Evolutionary conservation across 495 filamentous ascomycete species (phyloP).

Genomic region (Bacidia rubella): DNA sequence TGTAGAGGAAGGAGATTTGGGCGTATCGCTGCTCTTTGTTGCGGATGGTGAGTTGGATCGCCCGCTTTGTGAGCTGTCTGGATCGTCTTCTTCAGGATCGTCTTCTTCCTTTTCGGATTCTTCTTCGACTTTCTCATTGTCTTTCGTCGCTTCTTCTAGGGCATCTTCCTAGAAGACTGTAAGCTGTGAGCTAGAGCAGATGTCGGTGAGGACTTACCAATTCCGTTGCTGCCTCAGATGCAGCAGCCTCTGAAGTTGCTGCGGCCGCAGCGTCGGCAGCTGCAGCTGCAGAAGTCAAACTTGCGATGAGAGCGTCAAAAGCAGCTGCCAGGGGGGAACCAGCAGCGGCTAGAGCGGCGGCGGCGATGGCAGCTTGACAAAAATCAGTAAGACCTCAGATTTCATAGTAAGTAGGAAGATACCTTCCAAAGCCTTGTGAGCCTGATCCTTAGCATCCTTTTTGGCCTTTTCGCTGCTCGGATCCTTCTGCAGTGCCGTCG

Average conservation of each 20-base stretch:
- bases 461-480: not conserved
- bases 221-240: not conserved
- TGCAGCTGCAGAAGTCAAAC: not conserved
- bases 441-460: not conserved
- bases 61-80: not conserved
- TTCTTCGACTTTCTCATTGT: not conserved
- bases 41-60: not conserved
- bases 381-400: not conserved
- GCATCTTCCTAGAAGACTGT: not conserved
- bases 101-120: not conserved
- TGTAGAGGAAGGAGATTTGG: too few species aligned
- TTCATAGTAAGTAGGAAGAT: not conserved
- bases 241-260: not conserved
- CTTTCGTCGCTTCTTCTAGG: not conserved
- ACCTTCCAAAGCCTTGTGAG: not conserved
- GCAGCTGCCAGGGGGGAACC: not conserved
- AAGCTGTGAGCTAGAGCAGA: not conserved
- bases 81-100: not conserved
- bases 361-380: not conserved
- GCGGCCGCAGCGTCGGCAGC: not conserved
- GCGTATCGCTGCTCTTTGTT: not conserved
- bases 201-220: not conserved
- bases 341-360: not conserved
- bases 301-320: not conserved
- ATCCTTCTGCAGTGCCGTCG: not conserved